Base-by-base conservation (phyloP, 176 grass and related monocot genomes). In the Oryza meyeriana region DNA sequence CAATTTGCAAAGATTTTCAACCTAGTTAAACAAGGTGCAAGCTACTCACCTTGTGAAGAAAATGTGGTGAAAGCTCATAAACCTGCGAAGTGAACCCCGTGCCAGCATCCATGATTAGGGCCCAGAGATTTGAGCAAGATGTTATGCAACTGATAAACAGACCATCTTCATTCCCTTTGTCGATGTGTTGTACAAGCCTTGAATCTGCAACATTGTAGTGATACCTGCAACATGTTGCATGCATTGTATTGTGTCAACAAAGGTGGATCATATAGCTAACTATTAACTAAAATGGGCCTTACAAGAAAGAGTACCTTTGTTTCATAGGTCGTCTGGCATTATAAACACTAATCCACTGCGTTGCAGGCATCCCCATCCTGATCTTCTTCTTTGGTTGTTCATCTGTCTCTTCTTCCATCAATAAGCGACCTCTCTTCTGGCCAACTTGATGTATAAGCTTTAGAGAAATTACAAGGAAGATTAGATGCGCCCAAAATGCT, bases 331-430 rank as follows among this genome's bases (percentile, higher is more conserved):
- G 85, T 13, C 91, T 90, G 22, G 91, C 76, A 92, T 96, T 96
- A 87, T 99, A 99, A 82, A 99, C 93, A 90, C 90, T 95, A 86
- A 99, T 99, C 97, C 97, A 99, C 70, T 99, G 93, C 79, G 87
- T 96, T 82, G 91, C 97, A 72, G 97, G 93, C 93, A 94, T 92
- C 61, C 97, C 97, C 87, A 96, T 94, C 80, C 97, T 92, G 17
- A 90, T 85, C 85, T 96, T 95, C 80, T 99, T 99, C 85, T 94
- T 99, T 67, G 97, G 97, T 63, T 99, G 93, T 72, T 96, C 97
- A 78, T 99, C 93, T 52, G 44, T 81, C 32, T 99, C 97, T 85
- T 96, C 97, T 88, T 99, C 97, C 57, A 92, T 87, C 26, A 71
- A 89, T 61, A 99, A 64, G 24, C 91, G 89, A 14, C 97, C 97